These are phyloP conservation scores for Silene conica DNA, from an alignment of 148 eudicot species.

Conservation along the genomic window DNA sequence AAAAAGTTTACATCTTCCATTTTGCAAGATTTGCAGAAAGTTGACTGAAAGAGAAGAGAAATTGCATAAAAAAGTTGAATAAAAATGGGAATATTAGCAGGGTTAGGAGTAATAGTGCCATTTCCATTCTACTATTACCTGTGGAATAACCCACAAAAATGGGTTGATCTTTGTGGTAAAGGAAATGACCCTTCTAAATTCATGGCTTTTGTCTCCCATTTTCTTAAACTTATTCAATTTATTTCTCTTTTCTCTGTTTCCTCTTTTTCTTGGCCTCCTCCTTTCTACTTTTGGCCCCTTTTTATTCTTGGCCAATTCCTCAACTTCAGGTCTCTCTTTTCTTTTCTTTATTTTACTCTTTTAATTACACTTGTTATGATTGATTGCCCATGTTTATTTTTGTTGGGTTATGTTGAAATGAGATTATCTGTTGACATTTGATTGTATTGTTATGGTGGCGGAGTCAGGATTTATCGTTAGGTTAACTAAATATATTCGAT, in stretches of 20 bases:
- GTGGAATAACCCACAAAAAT: conserved; percentile 73
- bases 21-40: not conserved
- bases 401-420: not conserved
- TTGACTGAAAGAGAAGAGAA: not conserved
- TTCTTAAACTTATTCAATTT: conserved; percentile 73
- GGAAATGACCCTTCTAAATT: conserved; percentile 60
- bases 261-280: conserved; percentile 77
- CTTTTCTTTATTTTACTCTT: not conserved
- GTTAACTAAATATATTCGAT: too few relatives aligned
- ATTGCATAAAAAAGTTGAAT: not conserved
- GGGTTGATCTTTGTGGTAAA: conserved; percentile 76
- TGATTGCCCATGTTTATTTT: conserved; percentile 2
- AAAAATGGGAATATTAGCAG: conserved; percentile 57
- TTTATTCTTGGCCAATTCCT: conserved; percentile 87
- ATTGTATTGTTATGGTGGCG: not conserved
- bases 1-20: too few relatives aligned
- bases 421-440: too few relatives aligned
- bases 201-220: conserved; percentile 74
- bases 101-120: conserved; percentile 64
- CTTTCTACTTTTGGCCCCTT: conserved; percentile 89
- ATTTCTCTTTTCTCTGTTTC: conserved; percentile 69
- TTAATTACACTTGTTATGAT: not conserved
- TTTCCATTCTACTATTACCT: conserved; percentile 80
- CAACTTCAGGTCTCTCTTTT: conserved; percentile 62
- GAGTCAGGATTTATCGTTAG: too few relatives aligned